A percentile compares a stretch with the other conserved stretches of the same genome.
phyloP scores from a whole-genome alignment of 129 eudicot species.

The Calendula officinalis region DNA sequence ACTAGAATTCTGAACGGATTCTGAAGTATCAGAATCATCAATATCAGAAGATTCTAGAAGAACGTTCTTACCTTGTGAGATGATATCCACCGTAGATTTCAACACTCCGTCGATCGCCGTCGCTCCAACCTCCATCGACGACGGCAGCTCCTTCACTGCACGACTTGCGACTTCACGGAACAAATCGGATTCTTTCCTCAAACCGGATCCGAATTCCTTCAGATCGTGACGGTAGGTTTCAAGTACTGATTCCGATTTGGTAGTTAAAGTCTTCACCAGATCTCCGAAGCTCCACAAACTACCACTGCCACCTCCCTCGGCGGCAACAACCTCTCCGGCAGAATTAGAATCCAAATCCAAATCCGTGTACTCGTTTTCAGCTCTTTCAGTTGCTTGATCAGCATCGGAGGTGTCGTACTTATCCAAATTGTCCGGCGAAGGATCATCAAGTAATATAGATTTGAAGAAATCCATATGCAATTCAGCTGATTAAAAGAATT shows the following conservation, averaged over 20 bases:
- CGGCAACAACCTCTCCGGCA: constrained; percentile 4
- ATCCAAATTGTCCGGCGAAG: constrained; percentile 35
- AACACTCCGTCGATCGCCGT: constrained; percentile 61
- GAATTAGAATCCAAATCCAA: constrained; percentile 13
- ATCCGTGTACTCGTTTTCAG: constrained; percentile 7
- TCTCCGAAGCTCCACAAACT: constrained; percentile 74
- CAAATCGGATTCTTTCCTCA: constrained; percentile 63
- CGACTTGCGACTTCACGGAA: constrained; percentile 64
- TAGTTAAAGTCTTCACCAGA: constrained; percentile 48
- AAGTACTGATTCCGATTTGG: constrained; percentile 68
- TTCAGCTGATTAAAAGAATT: background rate
- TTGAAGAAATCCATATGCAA: constrained; percentile 70
- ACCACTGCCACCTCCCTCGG: background rate
- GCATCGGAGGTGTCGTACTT: constrained; percentile 12
- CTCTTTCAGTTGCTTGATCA: constrained; percentile 2
- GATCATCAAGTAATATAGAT: constrained; percentile 65
- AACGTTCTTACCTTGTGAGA: constrained; percentile 50
- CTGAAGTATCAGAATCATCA: constrained; percentile 36
- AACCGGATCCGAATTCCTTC: constrained; percentile 69
- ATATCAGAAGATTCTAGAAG: constrained; percentile 32
- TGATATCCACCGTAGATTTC: constrained; percentile 50
- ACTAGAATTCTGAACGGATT: constrained; percentile 5
- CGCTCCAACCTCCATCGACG: constrained; percentile 63
- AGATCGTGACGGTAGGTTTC: constrained; percentile 74
- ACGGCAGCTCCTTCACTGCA: constrained; percentile 75